Conservation (phyloP, 805 yeast genomes). For the Ogataea pignaliae region DNA sequence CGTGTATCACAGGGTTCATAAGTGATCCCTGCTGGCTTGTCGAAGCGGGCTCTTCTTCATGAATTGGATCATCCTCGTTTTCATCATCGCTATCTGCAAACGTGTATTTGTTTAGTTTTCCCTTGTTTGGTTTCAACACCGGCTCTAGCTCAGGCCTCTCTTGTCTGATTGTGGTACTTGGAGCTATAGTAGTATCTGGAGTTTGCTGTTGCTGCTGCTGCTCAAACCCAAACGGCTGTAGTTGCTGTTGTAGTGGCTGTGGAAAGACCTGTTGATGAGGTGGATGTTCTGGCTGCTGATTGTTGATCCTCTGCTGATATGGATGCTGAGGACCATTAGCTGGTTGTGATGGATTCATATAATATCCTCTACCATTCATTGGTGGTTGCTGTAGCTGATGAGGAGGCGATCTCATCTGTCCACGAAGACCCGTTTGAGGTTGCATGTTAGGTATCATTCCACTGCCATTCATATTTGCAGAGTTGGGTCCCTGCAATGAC, state of each 20-base stretch:
- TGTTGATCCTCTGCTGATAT: background rate
- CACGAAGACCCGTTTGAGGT: conserved; percentile 1
- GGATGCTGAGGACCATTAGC: background rate
- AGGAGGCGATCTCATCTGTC: background rate
- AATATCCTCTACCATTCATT: background rate
- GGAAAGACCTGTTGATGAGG: background rate
- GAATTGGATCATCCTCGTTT: conserved; percentile 14
- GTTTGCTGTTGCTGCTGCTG: background rate
- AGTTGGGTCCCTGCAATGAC: conserved; percentile 15
- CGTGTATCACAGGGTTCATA: no score
- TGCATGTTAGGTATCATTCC: conserved; percentile 1
- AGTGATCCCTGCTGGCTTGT: no score
- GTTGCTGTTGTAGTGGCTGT: background rate
- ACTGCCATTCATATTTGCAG: background rate
- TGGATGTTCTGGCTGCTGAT: background rate
- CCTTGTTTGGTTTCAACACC: conserved; percentile 8
- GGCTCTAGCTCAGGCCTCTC: background rate
- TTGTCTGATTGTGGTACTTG: background rate
- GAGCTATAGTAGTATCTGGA: background rate
- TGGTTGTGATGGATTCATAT: background rate
- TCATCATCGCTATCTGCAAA: conserved; percentile 26
- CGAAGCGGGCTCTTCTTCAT: conserved; percentile 6
- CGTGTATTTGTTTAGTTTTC: conserved; percentile 23
- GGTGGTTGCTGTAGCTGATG: conserved; percentile 1
- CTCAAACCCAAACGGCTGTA: background rate